phyloP scores from a whole-genome alignment of 306 rosid species.

The Quercus agrifolia region DNA sequence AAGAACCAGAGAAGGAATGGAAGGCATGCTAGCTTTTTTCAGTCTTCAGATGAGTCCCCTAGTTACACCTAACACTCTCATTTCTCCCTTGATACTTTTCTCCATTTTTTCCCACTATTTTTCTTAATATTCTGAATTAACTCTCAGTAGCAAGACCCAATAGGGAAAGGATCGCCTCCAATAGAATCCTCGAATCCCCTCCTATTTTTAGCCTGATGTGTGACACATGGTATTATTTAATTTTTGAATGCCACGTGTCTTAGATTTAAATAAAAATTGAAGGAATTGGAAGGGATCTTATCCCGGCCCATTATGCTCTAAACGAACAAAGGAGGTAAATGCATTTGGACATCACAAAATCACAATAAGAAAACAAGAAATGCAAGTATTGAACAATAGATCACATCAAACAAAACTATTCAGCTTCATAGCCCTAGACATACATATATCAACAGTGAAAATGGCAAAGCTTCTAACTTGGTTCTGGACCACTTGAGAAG shows the following conservation, averaged over 20 bases:
- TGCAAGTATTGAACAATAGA: constrained; percentile 2
- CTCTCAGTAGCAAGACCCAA: background rate
- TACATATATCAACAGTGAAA: constrained; percentile 59
- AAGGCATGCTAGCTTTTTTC: background rate
- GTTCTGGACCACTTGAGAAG: constrained; percentile 97
- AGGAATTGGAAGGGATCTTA: too few species aligned
- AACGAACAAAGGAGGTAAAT: background rate
- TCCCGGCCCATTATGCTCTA: background rate
- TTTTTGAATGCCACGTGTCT: too few species aligned
- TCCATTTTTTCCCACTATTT: background rate
- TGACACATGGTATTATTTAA: too few species aligned
- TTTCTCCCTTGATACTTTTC: background rate
- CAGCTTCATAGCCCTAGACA: constrained; percentile 54
- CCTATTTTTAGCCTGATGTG: too few species aligned
- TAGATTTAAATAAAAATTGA: too few species aligned
- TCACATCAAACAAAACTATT: constrained; percentile 26
- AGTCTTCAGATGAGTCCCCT: background rate
- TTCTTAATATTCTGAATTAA: background rate
- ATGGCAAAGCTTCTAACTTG: constrained; percentile 88
- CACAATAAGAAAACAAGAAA: background rate
- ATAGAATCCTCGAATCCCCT: too few species aligned
- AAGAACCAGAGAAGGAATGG: background rate
- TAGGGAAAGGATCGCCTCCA: too few species aligned
- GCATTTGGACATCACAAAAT: background rate
- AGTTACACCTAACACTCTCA: background rate